Evolutionary conservation across 306 rosid species (phyloP), one percentile per base, ranked within the genome.

Genomic region (Trifolium subterraneum): DNA sequence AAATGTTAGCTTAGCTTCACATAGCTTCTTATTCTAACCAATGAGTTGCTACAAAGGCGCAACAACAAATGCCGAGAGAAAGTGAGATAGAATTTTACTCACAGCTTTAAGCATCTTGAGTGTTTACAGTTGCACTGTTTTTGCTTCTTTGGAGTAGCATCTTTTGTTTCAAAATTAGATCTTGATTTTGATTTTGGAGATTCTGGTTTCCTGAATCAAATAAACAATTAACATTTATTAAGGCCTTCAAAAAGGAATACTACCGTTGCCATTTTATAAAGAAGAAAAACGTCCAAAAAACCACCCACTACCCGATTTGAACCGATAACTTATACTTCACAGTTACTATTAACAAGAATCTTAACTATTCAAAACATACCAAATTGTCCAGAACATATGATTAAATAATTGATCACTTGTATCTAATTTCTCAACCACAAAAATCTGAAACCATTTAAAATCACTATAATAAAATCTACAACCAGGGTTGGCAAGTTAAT

Each of bases 101-200:
- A 94, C 99, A 91, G 82, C 93, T 94, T 94, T 80, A 93, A 82
- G 82, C 98, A 93, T 78, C 88, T 91, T 45, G 98, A 93, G 79
- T 93, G 94, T 86, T 89, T 94, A 77, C 97, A 92, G 75, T 91
- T 94, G 75, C 99, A 94, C 85, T 94, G 99, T 65, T 94, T 92
- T 80, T 91, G 97, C 84, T 92, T 94, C 87, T 90, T 94, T 33
- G 97, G 99, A 79, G 99, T 94, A 61, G 79, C 85, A 25, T 91
- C 97, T 82, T 94, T 91, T 29, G 78, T 79, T 29, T 91, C 97
- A 80, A 85, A 80, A 82, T 81, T 86, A 18, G 93, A 47, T 79
- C 88, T 84, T 65, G 94, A 71, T 84, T 86, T 87, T 25, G 98
- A 80, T 79, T 89, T 94, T 13, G 97, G 99, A 74, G 97, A 94